These are phyloP conservation scores for Mycena galopus DNA, from an alignment of 768 basidiomycete genomes.

Conservation along the genomic window DNA sequence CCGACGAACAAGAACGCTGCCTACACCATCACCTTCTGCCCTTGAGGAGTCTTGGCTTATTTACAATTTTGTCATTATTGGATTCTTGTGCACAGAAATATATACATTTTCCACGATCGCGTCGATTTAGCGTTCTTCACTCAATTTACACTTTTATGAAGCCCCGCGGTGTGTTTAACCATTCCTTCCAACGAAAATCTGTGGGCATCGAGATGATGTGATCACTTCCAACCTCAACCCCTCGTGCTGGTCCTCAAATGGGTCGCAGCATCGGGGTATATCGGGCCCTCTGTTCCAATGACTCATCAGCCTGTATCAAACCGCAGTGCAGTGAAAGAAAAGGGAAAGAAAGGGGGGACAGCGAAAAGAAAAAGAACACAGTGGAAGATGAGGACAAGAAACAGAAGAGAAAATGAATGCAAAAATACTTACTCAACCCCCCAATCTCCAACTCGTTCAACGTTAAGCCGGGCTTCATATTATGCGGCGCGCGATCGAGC, in stretches of 20 bases:
- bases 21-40: neutral
- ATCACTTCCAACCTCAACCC: neutral
- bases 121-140: neutral
- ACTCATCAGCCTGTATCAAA: too few species aligned
- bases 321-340: too few species aligned
- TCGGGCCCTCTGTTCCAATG: conserved; percentile 20
- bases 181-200: too few species aligned
- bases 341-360: too few species aligned
- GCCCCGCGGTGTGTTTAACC: too few species aligned
- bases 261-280: conserved; percentile 29
- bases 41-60: neutral
- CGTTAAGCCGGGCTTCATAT: conserved; percentile 18
- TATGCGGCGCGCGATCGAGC: conserved; percentile 33
- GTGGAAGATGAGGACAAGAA: too few species aligned
- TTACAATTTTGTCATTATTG: too few species aligned
- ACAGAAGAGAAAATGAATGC: neutral
- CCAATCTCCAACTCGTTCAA: conserved; percentile 32
- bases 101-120: too few species aligned
- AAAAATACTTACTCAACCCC: conserved; percentile 23
- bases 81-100: too few species aligned
- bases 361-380: too few species aligned
- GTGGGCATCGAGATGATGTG: too few species aligned
- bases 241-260: conserved; percentile 27
- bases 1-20: neutral
- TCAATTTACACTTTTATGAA: neutral